These are phyloP conservation scores for Lyophyllum atratum DNA, from an alignment of 768 basidiomycete genomes.

Conservation along the genomic window DNA sequence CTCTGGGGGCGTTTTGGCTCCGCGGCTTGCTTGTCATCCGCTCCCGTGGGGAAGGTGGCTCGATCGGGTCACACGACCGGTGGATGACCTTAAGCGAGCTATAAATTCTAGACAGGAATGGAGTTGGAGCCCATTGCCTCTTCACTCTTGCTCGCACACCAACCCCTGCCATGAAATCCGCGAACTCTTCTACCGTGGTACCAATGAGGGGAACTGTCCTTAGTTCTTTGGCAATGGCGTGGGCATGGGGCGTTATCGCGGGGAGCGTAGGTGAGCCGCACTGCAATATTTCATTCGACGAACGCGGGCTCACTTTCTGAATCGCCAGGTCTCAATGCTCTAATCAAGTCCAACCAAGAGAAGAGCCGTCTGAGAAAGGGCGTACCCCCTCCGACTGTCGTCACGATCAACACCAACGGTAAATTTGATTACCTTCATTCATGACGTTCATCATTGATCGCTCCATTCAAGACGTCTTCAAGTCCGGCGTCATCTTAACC, in stretches of 20 bases:
- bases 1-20: neutral
- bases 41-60: neutral
- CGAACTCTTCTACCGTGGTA: neutral
- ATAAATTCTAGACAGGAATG: neutral
- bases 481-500: conserved; percentile 37
- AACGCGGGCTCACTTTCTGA: neutral
- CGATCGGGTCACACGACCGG: conserved; percentile 1
- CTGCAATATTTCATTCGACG: neutral
- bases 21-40: neutral
- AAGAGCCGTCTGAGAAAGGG: conserved; percentile 31
- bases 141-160: neutral
- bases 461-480: conserved; percentile 35
- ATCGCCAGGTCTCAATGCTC: conserved; percentile 38
- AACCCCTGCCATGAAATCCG: conserved; percentile 1
- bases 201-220: conserved; percentile 15
- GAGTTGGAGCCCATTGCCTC: neutral
- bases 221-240: conserved; percentile 19
- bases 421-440: neutral
- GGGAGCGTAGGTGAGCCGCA: conserved; percentile 19
- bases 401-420: conserved; percentile 42
- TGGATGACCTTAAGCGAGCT: neutral
- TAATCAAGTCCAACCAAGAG: conserved; percentile 42
- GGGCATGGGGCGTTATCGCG: conserved; percentile 21
- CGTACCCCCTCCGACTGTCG: conserved; percentile 32
- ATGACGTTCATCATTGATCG: neutral